Conservation (phyloP, 2,329 filamentous ascomycete species). For the Alternaria sp. region DNA sequence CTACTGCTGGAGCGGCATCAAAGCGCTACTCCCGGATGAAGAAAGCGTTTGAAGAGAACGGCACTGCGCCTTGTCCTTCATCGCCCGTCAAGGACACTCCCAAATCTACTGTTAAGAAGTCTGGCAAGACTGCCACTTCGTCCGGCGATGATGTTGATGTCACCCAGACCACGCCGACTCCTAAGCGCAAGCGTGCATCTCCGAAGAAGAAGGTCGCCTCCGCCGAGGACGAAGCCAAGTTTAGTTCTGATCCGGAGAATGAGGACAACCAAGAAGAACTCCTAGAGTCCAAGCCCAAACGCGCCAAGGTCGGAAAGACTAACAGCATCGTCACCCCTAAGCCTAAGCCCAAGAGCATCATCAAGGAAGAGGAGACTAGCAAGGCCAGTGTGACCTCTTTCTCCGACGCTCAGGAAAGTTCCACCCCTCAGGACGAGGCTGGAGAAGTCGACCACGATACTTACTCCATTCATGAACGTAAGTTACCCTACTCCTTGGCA, state of each 20-base stretch:
- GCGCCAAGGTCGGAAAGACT: slow-evolving; percentile 2
- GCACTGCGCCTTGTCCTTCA: slow-evolving; percentile 2
- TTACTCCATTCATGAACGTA: background rate
- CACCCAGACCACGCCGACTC: background rate
- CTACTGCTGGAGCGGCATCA: slow-evolving; percentile 40
- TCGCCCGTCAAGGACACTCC: slow-evolving; percentile 4
- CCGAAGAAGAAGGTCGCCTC: slow-evolving; percentile 13
- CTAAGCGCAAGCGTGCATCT: slow-evolving; percentile 34
- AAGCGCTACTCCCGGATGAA: slow-evolving; percentile 49
- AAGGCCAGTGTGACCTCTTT: slow-evolving; percentile 9
- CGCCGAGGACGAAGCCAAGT: background rate
- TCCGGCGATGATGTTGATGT: background rate
- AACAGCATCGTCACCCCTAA: background rate
- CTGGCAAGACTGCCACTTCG: background rate
- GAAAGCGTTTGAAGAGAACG: slow-evolving; percentile 35
- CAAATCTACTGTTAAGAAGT: slow-evolving; percentile 13
- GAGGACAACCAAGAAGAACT: slow-evolving; percentile 7
- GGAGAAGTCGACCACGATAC: background rate
- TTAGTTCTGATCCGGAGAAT: slow-evolving; percentile 2
- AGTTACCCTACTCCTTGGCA: background rate
- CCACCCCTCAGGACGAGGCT: background rate
- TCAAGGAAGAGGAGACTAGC: slow-evolving; percentile 3
- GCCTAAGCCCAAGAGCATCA: background rate
- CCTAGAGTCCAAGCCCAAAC: slow-evolving; percentile 11
- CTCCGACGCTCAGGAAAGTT: slow-evolving; percentile 14